Base-by-base conservation (phyloP, 2,329 filamentous ascomycete species). In the Pestalotiopsis sp. region DNA sequence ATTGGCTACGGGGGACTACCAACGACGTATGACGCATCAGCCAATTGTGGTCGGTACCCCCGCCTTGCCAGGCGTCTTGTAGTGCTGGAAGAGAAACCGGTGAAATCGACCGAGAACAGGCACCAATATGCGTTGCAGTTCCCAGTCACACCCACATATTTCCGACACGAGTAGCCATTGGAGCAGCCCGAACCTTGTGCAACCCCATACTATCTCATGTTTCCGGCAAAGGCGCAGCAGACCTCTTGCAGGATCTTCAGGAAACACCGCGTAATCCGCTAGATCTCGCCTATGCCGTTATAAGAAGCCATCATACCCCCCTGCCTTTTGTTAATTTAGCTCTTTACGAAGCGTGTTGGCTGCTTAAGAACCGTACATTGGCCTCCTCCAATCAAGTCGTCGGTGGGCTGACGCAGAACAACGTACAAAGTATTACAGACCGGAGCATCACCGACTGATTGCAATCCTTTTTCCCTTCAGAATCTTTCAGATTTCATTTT, bases 221-320 rank as follows among this genome's bases (percentile, higher is more conserved):
- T 38, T 66, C 39, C 62, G 20, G 62, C 39, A 59, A 59, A 13
- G 57, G 59, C 39, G 49, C 25, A 49, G 63, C 63, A 38, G n/a
- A 17, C 31, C 13, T 59, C 23, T 25, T 64, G 41, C 20, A 64
- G 62, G 62, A 52, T 64, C 62, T 23, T 64, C 39, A 45, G 23
- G 17, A n/a, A 64, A 64, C 39, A 49, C 23, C 36, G 59, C 59
- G 27, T 20, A 36, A 62, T 20, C 41, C 63, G 49, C 63, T 9
- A 27, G 25, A 39, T 56, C 63, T 31, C 13, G 45, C 63, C 36
- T 49, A 58, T 39, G 36, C 45, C 63, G 25, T 57, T 66, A 66
- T 66, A 66, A 66, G 49, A 36, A 66, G 49, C 23, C 62, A 66
- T 66, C 49, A 49, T 20, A n/a, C 39, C 49, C 63, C 63, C 36